These are phyloP conservation scores for Trypanosoma caninum DNA, from an alignment of 208 protist species.

Conservation along the genomic window DNA sequence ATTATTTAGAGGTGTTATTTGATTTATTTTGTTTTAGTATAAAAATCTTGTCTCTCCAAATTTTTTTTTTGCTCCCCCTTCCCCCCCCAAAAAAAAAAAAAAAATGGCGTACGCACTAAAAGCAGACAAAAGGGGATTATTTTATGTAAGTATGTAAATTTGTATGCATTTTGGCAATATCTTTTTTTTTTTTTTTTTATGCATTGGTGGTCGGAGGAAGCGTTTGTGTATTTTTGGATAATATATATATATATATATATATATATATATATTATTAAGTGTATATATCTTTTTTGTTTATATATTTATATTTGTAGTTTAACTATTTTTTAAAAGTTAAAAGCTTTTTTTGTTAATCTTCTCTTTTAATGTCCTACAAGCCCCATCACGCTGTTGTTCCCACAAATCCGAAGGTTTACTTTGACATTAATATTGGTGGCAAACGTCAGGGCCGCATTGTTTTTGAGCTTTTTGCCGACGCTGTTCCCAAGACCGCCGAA, in stretches of 20 bases:
- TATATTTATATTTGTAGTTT: background rate
- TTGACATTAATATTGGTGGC: conserved; percentile 53
- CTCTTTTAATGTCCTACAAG: conserved; percentile 61
- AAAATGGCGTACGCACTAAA: no score
- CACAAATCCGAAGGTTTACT: conserved; percentile 79
- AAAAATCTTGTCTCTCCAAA: no score
- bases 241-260: conserved; percentile 4
- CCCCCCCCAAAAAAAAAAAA: no score
- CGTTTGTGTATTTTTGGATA: background rate
- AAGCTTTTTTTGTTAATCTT: background rate
- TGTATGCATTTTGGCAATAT: background rate
- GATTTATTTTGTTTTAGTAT: no score
- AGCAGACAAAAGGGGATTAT: background rate
- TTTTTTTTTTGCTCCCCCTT: no score
- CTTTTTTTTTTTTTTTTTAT: background rate
- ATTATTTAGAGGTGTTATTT: no score
- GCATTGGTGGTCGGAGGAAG: background rate
- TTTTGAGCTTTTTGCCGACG: conserved; percentile 78
- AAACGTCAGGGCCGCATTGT: conserved; percentile 43
- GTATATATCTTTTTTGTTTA: background rate
- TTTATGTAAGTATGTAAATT: background rate
- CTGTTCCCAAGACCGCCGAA: conserved; percentile 92
- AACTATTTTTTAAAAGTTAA: no score
- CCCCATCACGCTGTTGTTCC: conserved; percentile 71
- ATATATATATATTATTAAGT: background rate